Conservation (phyloP, 208 protist species). For the Naegleria fowleri region DNA sequence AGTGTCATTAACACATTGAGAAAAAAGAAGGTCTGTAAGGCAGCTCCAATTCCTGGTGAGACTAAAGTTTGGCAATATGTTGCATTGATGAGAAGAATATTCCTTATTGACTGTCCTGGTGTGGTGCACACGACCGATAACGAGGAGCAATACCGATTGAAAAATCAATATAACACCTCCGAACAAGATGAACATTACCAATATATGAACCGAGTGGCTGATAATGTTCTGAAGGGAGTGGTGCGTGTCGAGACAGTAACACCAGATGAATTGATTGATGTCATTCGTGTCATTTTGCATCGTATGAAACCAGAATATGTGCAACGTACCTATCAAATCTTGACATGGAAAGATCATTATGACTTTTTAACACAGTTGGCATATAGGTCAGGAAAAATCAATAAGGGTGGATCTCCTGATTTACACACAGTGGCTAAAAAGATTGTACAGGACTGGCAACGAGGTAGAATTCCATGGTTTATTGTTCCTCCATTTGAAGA, state of each 20-base stretch:
- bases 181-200: background rate
- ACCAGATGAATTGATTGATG: constrained; percentile 79
- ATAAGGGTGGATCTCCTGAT: constrained; percentile 89
- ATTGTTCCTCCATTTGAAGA: constrained; percentile 72
- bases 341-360: constrained; percentile 75
- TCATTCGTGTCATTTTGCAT: constrained; percentile 85
- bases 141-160: background rate
- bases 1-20: constrained; percentile 99
- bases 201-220: constrained; percentile 81
- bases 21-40: constrained; percentile 95
- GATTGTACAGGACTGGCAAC: constrained; percentile 94
- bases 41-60: constrained; percentile 98
- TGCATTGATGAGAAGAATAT: constrained; percentile 94
- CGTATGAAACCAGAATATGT: constrained; percentile 92
- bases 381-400: constrained; percentile 79
- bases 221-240: constrained; percentile 96
- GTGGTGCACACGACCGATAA: constrained; percentile 70
- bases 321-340: constrained; percentile 86
- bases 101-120: constrained; percentile 99
- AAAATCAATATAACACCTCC: constrained; percentile 71
- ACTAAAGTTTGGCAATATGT: constrained; percentile 99
- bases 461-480: constrained; percentile 94
- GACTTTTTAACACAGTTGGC: constrained; percentile 96
- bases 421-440: constrained; percentile 83
- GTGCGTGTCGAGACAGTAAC: constrained; percentile 82